Percentiles rank a stretch among this genome's conserved stretches.
These are phyloP conservation scores for Sisymbrium irio DNA, from an alignment of 345 rosid genomes.

Conservation along the genomic window DNA sequence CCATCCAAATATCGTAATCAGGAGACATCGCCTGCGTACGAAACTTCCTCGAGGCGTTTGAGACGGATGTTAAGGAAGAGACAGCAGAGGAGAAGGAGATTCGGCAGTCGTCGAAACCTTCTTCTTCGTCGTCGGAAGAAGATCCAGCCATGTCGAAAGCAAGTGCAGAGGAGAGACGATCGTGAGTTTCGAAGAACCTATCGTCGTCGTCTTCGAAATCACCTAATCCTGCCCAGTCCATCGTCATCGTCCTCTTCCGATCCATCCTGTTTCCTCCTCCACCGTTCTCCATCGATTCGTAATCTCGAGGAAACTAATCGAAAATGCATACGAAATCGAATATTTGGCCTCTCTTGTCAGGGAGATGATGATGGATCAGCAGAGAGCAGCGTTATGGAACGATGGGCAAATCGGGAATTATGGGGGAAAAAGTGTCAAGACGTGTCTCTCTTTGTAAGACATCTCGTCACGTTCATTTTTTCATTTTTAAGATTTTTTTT, in stretches of 20 bases:
- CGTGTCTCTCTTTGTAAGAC: constrained; percentile 35
- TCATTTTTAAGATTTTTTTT: neutral
- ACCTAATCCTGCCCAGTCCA: constrained; percentile 72
- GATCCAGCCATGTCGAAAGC: constrained; percentile 55
- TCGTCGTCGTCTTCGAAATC: constrained; percentile 74
- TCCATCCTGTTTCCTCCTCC: constrained; percentile 35
- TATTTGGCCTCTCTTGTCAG: neutral
- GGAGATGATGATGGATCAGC: constrained; percentile 15
- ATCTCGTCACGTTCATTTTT: constrained; percentile 32
- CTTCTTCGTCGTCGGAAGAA: constrained; percentile 66
- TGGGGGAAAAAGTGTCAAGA: constrained; percentile 31
- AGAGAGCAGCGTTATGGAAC: constrained; percentile 26
- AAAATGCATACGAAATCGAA: neutral
- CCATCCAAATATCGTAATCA: constrained; percentile 83
- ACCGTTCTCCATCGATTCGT: constrained; percentile 25
- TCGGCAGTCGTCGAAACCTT: constrained; percentile 63
- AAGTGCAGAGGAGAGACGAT: constrained; percentile 56
- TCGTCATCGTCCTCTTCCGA: constrained; percentile 55
- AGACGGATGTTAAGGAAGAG: constrained; percentile 37
- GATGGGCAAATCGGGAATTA: constrained; percentile 39
- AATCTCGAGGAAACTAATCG: neutral
- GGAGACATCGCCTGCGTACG: constrained; percentile 43
- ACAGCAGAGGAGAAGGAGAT: constrained; percentile 61
- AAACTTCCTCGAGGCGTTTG: constrained; percentile 41
- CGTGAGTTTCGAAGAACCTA: constrained; percentile 65